Conservation (phyloP, 2,329 filamentous ascomycete species). For the Trichothecium sympodiale region DNA sequence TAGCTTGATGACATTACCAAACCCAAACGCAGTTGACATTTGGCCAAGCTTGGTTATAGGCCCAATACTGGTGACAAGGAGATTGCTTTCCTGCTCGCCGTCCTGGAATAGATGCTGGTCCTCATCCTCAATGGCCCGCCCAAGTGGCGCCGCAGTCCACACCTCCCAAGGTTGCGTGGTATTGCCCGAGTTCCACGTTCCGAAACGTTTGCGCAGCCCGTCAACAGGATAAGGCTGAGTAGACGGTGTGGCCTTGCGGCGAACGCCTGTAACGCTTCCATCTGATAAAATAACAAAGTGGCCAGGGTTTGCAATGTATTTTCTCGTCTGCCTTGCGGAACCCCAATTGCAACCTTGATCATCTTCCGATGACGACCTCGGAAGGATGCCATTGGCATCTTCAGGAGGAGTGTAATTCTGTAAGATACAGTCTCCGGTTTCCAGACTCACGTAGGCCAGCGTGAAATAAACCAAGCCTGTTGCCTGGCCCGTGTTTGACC, state of each 20-base stretch:
- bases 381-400: slow-evolving; percentile 43
- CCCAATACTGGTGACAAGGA: slow-evolving; percentile 56
- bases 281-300: slow-evolving; percentile 51
- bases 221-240: slow-evolving; percentile 4
- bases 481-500: not conserved
- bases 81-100: slow-evolving; percentile 32
- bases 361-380: slow-evolving; percentile 27
- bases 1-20: slow-evolving; percentile 64
- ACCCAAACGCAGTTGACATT: slow-evolving; percentile 55
- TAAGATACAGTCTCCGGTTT: slow-evolving; percentile 51
- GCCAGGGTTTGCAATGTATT: slow-evolving; percentile 50
- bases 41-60: slow-evolving; percentile 53
- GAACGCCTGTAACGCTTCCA: slow-evolving; percentile 52
- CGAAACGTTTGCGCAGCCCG: slow-evolving; percentile 18
- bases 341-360: slow-evolving; percentile 39
- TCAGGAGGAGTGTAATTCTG: slow-evolving; percentile 48
- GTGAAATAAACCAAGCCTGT: slow-evolving; percentile 50
- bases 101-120: slow-evolving; percentile 30
- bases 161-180: slow-evolving; percentile 34
- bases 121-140: slow-evolving; percentile 32
- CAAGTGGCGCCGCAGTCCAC: slow-evolving; percentile 39
- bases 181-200: slow-evolving; percentile 7
- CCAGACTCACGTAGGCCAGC: slow-evolving; percentile 49
- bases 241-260: slow-evolving; percentile 25
- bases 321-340: slow-evolving; percentile 37